These are phyloP conservation scores for Beauveria brongniartii DNA, from an alignment of 2,329 filamentous ascomycete genomes.

Conservation along the genomic window DNA sequence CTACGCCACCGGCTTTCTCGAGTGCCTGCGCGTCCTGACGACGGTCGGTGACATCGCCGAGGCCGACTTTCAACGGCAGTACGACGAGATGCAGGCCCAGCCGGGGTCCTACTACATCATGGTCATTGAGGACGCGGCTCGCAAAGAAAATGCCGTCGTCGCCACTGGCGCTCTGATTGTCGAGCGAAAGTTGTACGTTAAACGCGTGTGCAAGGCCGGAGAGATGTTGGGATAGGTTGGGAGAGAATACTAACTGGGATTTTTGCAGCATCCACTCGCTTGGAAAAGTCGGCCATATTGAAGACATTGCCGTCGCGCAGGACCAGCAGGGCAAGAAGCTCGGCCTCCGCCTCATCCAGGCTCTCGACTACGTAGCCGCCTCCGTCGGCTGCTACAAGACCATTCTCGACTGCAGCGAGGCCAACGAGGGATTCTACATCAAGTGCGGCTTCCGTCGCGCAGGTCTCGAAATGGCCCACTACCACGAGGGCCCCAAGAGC, in stretches of 20 bases:
- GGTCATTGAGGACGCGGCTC: slow-evolving; percentile 66
- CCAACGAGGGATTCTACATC: slow-evolving; percentile 95
- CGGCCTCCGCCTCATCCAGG: slow-evolving; percentile 85
- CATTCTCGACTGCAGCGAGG: slow-evolving; percentile 92
- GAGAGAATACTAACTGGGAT: background rate
- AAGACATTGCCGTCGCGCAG: slow-evolving; percentile 92
- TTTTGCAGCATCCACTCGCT: slow-evolving; percentile 63
- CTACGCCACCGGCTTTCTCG: slow-evolving; percentile 75
- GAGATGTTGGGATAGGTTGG: slow-evolving; percentile 12
- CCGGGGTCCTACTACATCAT: slow-evolving; percentile 76
- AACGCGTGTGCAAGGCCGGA: background rate
- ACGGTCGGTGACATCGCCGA: slow-evolving; percentile 81
- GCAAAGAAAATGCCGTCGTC: slow-evolving; percentile 57
- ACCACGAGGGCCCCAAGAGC: slow-evolving; percentile 59
- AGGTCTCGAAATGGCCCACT: slow-evolving; percentile 94
- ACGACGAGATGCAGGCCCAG: slow-evolving; percentile 69
- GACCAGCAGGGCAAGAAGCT: slow-evolving; percentile 97
- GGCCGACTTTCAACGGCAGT: slow-evolving; percentile 68
- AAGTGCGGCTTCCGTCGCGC: slow-evolving; percentile 94
- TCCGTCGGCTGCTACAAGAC: slow-evolving; percentile 94
- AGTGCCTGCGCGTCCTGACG: slow-evolving; percentile 84
- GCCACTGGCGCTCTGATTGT: slow-evolving; percentile 85
- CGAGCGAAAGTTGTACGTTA: slow-evolving; percentile 80
- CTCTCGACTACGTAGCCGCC: slow-evolving; percentile 79
- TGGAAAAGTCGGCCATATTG: slow-evolving; percentile 85